phyloP scores from a whole-genome alignment of 139 green algal genomes.

The Volvox reticuliferus region DNA sequence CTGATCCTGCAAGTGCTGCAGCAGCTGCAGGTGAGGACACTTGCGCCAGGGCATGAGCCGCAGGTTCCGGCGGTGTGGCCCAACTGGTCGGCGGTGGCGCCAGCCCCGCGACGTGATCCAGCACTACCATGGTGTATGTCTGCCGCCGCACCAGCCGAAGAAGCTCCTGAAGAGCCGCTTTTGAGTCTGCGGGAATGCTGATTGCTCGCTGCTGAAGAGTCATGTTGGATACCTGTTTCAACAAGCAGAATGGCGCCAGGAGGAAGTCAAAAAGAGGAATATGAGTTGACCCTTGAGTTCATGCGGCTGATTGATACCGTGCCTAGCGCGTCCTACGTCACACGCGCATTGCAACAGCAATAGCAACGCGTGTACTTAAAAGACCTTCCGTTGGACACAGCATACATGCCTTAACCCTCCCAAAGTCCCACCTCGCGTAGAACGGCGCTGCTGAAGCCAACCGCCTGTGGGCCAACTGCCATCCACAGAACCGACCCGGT shows the following conservation, averaged over 20 bases:
- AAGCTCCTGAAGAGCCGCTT: background rate
- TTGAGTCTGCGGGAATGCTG: background rate
- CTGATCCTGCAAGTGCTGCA: background rate
- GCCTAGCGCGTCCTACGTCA: too few species aligned
- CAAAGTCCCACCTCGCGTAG: background rate
- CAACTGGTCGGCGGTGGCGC: slow-evolving; percentile 9
- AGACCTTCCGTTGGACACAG: too few species aligned
- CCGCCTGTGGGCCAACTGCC: background rate
- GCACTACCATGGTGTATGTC: slow-evolving; percentile 2
- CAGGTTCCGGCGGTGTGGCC: background rate
- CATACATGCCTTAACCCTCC: too few species aligned
- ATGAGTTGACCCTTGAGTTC: too few species aligned
- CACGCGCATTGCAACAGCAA: too few species aligned
- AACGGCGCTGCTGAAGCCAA: background rate
- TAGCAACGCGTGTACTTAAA: too few species aligned
- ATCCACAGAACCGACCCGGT: slow-evolving; percentile 14
- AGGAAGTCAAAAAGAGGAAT: too few species aligned
- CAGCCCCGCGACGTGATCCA: slow-evolving; percentile 17
- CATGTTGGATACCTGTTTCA: slow-evolving; percentile 6
- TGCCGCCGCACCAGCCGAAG: slow-evolving; percentile 5
- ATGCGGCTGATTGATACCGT: too few species aligned
- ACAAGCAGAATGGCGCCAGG: background rate
- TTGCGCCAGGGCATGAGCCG: background rate
- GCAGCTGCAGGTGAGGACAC: background rate
- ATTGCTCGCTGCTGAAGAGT: background rate